These are phyloP conservation scores for Pyrenochaeta sp. DNA, from an alignment of 2,329 filamentous ascomycete species.

Conservation along the genomic window DNA sequence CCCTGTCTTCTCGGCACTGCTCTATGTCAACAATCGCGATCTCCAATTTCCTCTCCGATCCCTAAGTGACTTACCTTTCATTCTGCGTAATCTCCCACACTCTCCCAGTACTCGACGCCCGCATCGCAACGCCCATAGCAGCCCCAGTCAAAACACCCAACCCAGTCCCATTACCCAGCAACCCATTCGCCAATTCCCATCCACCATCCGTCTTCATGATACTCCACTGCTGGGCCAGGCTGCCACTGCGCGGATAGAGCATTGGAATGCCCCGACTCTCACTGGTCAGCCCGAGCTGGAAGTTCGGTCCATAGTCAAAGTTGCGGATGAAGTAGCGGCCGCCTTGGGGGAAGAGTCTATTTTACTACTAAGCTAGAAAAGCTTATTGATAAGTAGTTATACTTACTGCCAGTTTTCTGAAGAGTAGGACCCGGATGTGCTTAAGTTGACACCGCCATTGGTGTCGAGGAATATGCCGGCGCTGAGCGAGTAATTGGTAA, in stretches of 20 bases:
- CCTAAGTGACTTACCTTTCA: slow-evolving; percentile 1
- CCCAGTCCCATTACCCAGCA: slow-evolving; percentile 5
- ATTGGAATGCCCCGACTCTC: slow-evolving; percentile 5
- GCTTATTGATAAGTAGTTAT: no score
- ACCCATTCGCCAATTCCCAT: slow-evolving; percentile 16
- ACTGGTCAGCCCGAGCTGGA: slow-evolving; percentile 20
- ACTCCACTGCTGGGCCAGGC: slow-evolving; percentile 24
- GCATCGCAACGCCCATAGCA: slow-evolving; percentile 10
- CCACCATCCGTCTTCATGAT: slow-evolving; percentile 9
- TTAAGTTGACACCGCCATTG: slow-evolving; percentile 20
- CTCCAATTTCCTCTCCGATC: neutral
- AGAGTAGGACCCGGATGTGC: slow-evolving; percentile 1
- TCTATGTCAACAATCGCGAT: neutral
- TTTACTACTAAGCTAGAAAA: no score
- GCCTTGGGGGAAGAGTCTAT: slow-evolving; percentile 20
- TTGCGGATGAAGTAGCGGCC: slow-evolving; percentile 34
- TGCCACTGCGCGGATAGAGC: slow-evolving; percentile 12
- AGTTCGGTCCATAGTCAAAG: slow-evolving; percentile 21
- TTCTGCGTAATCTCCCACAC: slow-evolving; percentile 22
- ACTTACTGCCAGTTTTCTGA: slow-evolving; percentile 30
- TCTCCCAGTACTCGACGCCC: slow-evolving; percentile 5
- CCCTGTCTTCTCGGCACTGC: slow-evolving; percentile 3
- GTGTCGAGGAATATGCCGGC: slow-evolving; percentile 4
- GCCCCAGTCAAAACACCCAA: neutral
- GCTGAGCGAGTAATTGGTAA: slow-evolving; percentile 7